phyloP scores from a whole-genome alignment of 768 basidiomycete species.

The Termitomyces sp. region DNA sequence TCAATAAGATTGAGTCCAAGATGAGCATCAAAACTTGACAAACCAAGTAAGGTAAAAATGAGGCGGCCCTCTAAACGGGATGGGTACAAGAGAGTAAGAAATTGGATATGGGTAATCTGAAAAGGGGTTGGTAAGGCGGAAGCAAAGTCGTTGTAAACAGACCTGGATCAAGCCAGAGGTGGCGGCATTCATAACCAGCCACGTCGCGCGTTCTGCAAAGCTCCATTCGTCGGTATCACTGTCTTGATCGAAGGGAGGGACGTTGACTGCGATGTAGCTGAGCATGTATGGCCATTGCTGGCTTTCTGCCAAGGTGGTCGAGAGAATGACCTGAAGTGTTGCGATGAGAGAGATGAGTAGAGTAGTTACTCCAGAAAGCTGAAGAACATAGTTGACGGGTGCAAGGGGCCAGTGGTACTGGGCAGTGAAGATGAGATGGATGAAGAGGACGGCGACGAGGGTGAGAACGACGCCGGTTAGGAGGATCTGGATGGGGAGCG shows the following conservation, averaged over 20 bases:
- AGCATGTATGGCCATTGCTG: slow-evolving; percentile 94
- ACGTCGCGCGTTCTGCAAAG: slow-evolving; percentile 60
- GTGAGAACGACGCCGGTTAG: slow-evolving; percentile 83
- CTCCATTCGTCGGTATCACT: slow-evolving; percentile 50
- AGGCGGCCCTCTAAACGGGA: slow-evolving; percentile 84
- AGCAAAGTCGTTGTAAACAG: slow-evolving; percentile 18
- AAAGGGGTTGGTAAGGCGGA: neutral
- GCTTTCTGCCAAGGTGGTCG: slow-evolving; percentile 56
- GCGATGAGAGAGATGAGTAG: slow-evolving; percentile 77
- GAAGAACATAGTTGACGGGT: slow-evolving; percentile 87
- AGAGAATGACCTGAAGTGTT: slow-evolving; percentile 72
- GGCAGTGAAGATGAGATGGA: slow-evolving; percentile 92
- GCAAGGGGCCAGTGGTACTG: slow-evolving; percentile 97
- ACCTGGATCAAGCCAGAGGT: slow-evolving; percentile 86
- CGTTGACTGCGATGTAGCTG: slow-evolving; percentile 80
- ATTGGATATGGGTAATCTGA: slow-evolving; percentile 96
- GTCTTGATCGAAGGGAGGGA: slow-evolving; percentile 51
- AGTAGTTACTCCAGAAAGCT: slow-evolving; percentile 77
- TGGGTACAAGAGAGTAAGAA: slow-evolving; percentile 92
- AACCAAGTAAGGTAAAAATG: slow-evolving; percentile 81
- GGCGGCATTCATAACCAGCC: slow-evolving; percentile 86
- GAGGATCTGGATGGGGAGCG: slow-evolving; percentile 88
- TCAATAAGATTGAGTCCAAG: neutral
- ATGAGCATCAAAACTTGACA: slow-evolving; percentile 16
- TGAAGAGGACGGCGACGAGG: slow-evolving; percentile 77